Conservation (phyloP, 2,329 filamentous ascomycete species). For the Talaromyces verruculosus region DNA sequence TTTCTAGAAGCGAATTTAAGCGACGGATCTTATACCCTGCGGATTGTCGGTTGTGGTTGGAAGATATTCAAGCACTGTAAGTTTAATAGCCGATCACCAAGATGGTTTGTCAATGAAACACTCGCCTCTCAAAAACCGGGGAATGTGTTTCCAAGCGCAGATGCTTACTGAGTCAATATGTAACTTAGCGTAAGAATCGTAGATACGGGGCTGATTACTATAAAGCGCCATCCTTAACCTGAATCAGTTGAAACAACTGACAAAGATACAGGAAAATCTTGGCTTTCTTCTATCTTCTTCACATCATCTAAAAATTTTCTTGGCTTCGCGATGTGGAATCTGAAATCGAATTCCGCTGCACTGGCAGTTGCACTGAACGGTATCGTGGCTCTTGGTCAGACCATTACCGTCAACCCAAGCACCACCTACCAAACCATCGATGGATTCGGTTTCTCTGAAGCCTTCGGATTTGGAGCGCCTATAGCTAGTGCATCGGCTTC, state of each 20-base stretch:
- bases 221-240: background rate
- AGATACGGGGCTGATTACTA: background rate
- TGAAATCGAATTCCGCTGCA: background rate
- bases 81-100: background rate
- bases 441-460: slow-evolving; percentile 16
- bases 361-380: background rate
- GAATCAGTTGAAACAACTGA: background rate
- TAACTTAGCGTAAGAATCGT: background rate
- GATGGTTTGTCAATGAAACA: background rate
- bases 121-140: background rate
- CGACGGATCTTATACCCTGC: background rate
- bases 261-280: background rate
- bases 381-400: background rate
- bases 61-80: background rate
- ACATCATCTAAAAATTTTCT: background rate
- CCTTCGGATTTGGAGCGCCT: slow-evolving; percentile 1
- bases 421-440: slow-evolving; percentile 10
- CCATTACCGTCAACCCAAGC: background rate
- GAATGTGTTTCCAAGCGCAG: background rate
- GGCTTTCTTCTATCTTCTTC: background rate
- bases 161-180: background rate
- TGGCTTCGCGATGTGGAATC: background rate
- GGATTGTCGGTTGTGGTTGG: background rate
- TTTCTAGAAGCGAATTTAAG: background rate
- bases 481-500: background rate